These are phyloP conservation scores for Phaffomyces opuntiae DNA, from an alignment of 805 yeast species.

Conservation along the genomic window DNA sequence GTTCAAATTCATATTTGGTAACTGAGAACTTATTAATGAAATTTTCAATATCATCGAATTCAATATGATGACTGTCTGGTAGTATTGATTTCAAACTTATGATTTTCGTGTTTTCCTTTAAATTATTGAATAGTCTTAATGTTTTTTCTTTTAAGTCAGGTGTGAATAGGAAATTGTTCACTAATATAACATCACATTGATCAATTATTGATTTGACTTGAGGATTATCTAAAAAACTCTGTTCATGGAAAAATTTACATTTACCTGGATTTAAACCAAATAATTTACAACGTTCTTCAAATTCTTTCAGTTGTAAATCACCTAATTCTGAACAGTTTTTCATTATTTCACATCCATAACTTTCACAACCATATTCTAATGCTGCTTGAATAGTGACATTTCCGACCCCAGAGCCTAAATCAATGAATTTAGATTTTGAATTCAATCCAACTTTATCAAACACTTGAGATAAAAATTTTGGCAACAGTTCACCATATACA, in stretches of 20 bases:
- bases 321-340: slow-evolving; percentile 69
- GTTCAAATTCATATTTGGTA: slow-evolving; percentile 53
- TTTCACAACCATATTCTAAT: slow-evolving; percentile 71
- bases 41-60: slow-evolving; percentile 40
- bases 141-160: slow-evolving; percentile 64
- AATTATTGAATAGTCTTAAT: slow-evolving; percentile 52
- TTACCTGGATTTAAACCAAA: slow-evolving; percentile 60
- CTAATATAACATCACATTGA: slow-evolving; percentile 63
- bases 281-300: slow-evolving; percentile 47
- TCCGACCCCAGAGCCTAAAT: slow-evolving; percentile 92
- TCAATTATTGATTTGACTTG: slow-evolving; percentile 47
- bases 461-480: slow-evolving; percentile 63
- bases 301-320: slow-evolving; percentile 49
- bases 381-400: slow-evolving; percentile 89
- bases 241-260: slow-evolving; percentile 51
- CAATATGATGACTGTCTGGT: slow-evolving; percentile 65
- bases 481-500: slow-evolving; percentile 88
- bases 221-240: slow-evolving; percentile 65
- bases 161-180: slow-evolving; percentile 81
- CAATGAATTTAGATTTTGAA: slow-evolving; percentile 59
- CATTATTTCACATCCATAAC: slow-evolving; percentile 92
- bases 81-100: slow-evolving; percentile 75
- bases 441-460: slow-evolving; percentile 52
- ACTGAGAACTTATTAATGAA: slow-evolving; percentile 62
- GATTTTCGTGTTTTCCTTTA: slow-evolving; percentile 69